Conservation (phyloP, 495 filamentous ascomycete genomes). For the Arthonia radiata region DNA sequence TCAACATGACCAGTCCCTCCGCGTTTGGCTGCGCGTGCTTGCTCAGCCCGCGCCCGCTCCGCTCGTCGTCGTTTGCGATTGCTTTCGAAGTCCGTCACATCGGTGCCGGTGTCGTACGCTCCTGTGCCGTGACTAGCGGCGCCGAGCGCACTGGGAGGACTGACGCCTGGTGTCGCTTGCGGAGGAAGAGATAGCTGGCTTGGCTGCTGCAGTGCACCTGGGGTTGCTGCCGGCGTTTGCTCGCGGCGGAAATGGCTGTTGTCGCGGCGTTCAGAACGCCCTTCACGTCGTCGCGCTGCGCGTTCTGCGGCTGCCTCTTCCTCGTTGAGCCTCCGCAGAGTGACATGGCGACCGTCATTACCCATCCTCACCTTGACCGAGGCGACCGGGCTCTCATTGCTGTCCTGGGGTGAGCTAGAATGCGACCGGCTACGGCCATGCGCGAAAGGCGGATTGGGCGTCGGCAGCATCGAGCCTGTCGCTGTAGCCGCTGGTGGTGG, state of each 20-base stretch:
- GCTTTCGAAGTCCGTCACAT: constrained; percentile 14
- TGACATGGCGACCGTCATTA: constrained; percentile 56
- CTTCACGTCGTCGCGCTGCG: constrained; percentile 23
- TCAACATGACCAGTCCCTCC: constrained; percentile 10
- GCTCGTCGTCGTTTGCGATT: constrained; percentile 15
- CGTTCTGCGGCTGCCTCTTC: constrained; percentile 48
- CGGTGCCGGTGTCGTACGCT: constrained; percentile 13
- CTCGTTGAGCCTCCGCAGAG: constrained; percentile 54
- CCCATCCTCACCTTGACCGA: constrained; percentile 63
- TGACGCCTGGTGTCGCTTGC: constrained; percentile 1
- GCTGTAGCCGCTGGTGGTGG: constrained; percentile 20
- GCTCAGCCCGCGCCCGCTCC: constrained; percentile 13
- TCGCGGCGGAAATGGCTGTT: constrained; percentile 10
- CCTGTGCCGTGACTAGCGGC: constrained; percentile 2
- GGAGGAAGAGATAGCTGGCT: constrained; percentile 5
- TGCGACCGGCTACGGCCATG: constrained; percentile 14
- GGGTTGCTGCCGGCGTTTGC: constrained; percentile 11
- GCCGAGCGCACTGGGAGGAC: background rate
- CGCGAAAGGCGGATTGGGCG: constrained; percentile 17
- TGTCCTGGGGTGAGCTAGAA: constrained; percentile 9
- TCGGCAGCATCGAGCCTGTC: constrained; percentile 20
- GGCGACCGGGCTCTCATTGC: constrained; percentile 34
- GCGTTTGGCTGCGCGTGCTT: constrained; percentile 5
- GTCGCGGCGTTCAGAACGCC: constrained; percentile 3
- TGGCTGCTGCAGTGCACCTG: constrained; percentile 6